These are phyloP conservation scores for Hericium erinaceus DNA, from an alignment of 768 basidiomycete genomes.

Conservation along the genomic window DNA sequence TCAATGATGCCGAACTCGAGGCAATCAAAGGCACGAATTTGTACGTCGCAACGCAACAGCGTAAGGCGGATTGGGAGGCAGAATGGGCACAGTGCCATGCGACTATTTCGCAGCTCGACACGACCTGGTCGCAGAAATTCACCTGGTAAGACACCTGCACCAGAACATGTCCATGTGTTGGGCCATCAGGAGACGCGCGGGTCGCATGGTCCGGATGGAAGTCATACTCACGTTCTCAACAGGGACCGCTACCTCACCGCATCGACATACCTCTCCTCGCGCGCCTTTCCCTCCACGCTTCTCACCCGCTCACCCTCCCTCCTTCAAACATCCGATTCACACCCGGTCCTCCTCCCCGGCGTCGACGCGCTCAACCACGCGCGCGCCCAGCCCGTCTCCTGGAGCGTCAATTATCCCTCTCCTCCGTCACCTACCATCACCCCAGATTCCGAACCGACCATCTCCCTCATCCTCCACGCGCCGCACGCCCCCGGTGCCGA, in stretches of 20 bases:
- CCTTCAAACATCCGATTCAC: slow-evolving; percentile 37
- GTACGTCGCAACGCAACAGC: slow-evolving; percentile 64
- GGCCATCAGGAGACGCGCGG: not conserved
- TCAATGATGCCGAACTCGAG: slow-evolving; percentile 50
- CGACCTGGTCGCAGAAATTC: slow-evolving; percentile 39
- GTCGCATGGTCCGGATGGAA: slow-evolving; percentile 2
- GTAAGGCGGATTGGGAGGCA: slow-evolving; percentile 45
- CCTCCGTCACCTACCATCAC: not conserved
- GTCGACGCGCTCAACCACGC: slow-evolving; percentile 83
- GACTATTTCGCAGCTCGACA: slow-evolving; percentile 27
- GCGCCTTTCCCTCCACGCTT: slow-evolving; percentile 84
- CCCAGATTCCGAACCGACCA: slow-evolving; percentile 20
- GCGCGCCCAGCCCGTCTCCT: slow-evolving; percentile 72
- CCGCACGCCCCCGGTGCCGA: slow-evolving; percentile 36
- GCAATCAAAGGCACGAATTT: slow-evolving; percentile 74
- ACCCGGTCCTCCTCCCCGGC: slow-evolving; percentile 80
- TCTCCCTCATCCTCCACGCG: slow-evolving; percentile 56
- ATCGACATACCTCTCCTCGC: slow-evolving; percentile 73
- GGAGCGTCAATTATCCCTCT: slow-evolving; percentile 42
- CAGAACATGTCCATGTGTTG: not conserved
- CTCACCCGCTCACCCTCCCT: slow-evolving; percentile 51
- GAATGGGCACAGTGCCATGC: slow-evolving; percentile 54
- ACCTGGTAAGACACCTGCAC: slow-evolving; percentile 49
- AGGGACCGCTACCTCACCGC: slow-evolving; percentile 71
- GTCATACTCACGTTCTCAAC: not conserved